Percentiles rank a stretch among this genome's conserved stretches.
phyloP scores from a whole-genome alignment of 176 grass and related monocot species.

The Bothriochloa decipiens region DNA sequence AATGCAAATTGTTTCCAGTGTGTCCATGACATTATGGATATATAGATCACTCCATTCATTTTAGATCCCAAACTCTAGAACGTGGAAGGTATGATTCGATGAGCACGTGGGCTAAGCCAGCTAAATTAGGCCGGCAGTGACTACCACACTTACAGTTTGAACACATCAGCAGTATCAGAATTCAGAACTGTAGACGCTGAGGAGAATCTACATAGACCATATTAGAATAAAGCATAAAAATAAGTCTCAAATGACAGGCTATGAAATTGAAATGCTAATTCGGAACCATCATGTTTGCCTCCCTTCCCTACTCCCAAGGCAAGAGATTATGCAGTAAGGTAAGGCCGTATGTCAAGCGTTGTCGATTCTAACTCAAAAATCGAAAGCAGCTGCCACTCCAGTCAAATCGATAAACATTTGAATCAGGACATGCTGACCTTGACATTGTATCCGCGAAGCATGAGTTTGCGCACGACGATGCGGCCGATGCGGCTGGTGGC shows the following conservation, averaged over 20 bases:
- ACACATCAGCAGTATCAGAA: background rate
- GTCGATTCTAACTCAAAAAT: background rate
- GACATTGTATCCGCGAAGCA: slow-evolving; percentile 96
- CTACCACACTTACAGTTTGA: background rate
- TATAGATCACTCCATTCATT: background rate
- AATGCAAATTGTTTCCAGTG: background rate
- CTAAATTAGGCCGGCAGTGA: background rate
- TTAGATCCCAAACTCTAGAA: background rate
- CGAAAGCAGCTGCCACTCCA: background rate
- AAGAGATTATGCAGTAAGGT: background rate
- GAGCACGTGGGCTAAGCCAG: background rate
- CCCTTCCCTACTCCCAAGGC: too few relatives aligned
- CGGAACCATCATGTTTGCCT: background rate
- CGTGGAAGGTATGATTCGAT: background rate
- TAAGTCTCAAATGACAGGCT: background rate
- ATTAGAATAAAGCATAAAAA: background rate
- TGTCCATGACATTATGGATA: background rate
- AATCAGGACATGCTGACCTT: slow-evolving; percentile 53
- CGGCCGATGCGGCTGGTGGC: slow-evolving; percentile 92
- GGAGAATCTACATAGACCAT: background rate
- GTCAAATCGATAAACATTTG: background rate
- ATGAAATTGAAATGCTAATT: background rate
- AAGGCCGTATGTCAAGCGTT: background rate
- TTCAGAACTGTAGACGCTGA: background rate
- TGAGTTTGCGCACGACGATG: slow-evolving; percentile 95